Base-by-base conservation (phyloP, 2,329 filamentous ascomycete species). In the Dactylellina drechsleri region DNA sequence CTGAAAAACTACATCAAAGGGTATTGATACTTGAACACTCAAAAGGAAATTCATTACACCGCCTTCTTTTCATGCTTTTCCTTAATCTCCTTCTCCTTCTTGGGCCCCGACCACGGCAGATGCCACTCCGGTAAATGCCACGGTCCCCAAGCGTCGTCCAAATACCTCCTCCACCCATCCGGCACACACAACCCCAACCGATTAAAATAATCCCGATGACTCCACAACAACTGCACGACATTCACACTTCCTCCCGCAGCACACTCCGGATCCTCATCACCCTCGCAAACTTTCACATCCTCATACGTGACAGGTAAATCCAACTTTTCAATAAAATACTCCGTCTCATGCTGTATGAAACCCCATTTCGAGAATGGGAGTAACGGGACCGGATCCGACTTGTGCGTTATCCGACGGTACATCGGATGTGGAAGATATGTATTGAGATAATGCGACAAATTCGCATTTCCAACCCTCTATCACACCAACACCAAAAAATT, bases 131-230 rank as follows among this genome's bases (percentile, higher is more conserved):
- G 23, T n/a, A 28, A 13, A 23, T 47, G 54, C 71, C 64, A 68
- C 10, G 70, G 52, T 2, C 61, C 61, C 71, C 64, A 75, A 41
- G 52, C 50, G 1, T 59, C 71, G 50, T 68, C 71, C 43, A 75
- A 16, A n/a, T 64, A 59, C 26, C 58, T 75, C 58, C 64, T 68
- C 71, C 71, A 75, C 45, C 64, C 64, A 41, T 65, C 91, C 0
- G 94, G 93, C 1, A 97, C 85, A 83, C 95, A 99, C 36, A 98
- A 83, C 0, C 95, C 95, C 62, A 99, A 82, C 67, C 95, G 86
- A 92, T 92, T 96, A 82, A 99, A 98, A 82, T 99, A 99, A 83
- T 99, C 95, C 45, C 95, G 85, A 83, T 99, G 95, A 0, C 93
- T 91, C 82, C 96, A 96, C 80, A 98, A 90, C 6, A 97, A 84